Conservation (phyloP, 2,329 filamentous ascomycete genomes). For the Colletotrichum karsti region DNA sequence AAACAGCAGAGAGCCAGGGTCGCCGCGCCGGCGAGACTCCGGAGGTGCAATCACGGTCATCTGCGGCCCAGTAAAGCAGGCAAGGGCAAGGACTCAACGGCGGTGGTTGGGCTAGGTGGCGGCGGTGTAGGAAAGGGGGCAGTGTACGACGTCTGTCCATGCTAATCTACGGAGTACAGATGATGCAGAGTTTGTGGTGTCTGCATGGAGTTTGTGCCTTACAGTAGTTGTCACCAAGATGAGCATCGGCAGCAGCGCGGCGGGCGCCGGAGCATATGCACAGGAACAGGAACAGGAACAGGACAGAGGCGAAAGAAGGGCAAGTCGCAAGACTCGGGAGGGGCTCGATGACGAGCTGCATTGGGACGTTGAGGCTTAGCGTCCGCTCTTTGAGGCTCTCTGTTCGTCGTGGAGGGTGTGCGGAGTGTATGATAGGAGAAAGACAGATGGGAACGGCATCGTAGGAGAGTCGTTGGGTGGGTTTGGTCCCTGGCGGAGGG, state of each 20-base stretch:
- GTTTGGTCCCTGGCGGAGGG: not conserved
- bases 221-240: not conserved
- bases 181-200: not conserved
- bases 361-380: constrained; percentile 2
- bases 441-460: constrained; percentile 15
- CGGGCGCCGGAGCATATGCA: not conserved
- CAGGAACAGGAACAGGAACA: not conserved
- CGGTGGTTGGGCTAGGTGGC: not conserved
- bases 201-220: not conserved
- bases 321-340: constrained; percentile 4
- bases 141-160: not conserved
- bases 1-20: not conserved
- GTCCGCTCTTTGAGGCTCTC: constrained; percentile 17
- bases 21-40: not conserved
- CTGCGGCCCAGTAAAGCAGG: not conserved
- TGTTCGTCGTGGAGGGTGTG: constrained; percentile 2
- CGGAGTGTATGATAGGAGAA: not conserved
- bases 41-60: not conserved
- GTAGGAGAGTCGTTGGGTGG: not conserved
- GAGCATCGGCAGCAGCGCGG: not conserved
- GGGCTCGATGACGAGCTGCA: constrained; percentile 1
- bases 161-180: not conserved
- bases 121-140: constrained; percentile 6
- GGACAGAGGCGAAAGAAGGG: not conserved
- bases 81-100: not conserved